Conservation (phyloP, 2,329 filamentous ascomycete species). For the Pseudocercospora musae region DNA sequence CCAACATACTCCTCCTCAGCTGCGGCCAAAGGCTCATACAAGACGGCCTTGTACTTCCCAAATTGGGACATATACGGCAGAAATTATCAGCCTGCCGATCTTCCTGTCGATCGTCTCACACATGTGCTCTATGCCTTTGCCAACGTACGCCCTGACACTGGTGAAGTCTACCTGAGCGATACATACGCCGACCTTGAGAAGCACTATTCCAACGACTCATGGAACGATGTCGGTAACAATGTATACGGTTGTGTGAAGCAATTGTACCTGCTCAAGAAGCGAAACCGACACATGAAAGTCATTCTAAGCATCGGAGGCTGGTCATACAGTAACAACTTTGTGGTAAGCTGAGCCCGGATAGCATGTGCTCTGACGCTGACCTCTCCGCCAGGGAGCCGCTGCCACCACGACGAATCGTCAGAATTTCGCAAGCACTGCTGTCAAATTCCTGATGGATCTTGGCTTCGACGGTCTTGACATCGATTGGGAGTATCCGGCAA, state of each 20-base stretch:
- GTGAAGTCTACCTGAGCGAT: slow-evolving; percentile 74
- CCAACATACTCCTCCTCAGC: neutral
- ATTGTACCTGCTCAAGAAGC: slow-evolving; percentile 70
- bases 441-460: slow-evolving; percentile 72
- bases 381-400: slow-evolving; percentile 47
- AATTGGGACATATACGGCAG: slow-evolving; percentile 39
- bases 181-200: slow-evolving; percentile 66
- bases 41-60: slow-evolving; percentile 22
- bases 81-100: slow-evolving; percentile 78
- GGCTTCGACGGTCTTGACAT: slow-evolving; percentile 62
- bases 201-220: slow-evolving; percentile 66
- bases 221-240: slow-evolving; percentile 63
- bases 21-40: slow-evolving; percentile 6
- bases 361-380: neutral
- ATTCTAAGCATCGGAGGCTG: slow-evolving; percentile 82
- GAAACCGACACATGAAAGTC: slow-evolving; percentile 71
- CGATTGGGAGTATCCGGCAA: slow-evolving; percentile 49
- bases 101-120: slow-evolving; percentile 76
- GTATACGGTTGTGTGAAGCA: slow-evolving; percentile 77
- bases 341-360: slow-evolving; percentile 34
- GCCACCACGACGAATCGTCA: slow-evolving; percentile 60
- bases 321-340: slow-evolving; percentile 76
- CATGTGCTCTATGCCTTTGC: slow-evolving; percentile 93
- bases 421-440: slow-evolving; percentile 67
- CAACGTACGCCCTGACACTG: slow-evolving; percentile 73